Conservation (phyloP, 106 monocot genomes). For the Acanthochlamys bracteata region DNA sequence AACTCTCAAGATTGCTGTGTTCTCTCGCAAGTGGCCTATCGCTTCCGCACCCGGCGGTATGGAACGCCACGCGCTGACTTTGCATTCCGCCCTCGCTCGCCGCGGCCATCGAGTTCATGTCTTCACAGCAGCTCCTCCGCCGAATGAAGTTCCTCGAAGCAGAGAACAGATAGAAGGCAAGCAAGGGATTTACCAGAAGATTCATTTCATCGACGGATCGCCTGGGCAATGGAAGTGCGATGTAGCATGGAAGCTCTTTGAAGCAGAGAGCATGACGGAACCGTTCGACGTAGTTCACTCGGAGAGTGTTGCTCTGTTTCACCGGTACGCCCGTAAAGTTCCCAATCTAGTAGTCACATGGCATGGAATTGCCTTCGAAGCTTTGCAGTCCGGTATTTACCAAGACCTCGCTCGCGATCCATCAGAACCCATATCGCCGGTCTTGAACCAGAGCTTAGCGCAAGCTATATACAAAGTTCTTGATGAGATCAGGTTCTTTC, state of each 20-base stretch:
- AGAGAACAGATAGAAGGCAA: background rate
- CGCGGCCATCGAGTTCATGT: slow-evolving; percentile 79
- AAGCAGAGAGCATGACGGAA: slow-evolving; percentile 32
- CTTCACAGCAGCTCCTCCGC: slow-evolving; percentile 53
- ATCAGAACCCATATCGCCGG: slow-evolving; percentile 38
- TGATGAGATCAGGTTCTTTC: slow-evolving; percentile 84
- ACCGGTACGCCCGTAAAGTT: slow-evolving; percentile 38
- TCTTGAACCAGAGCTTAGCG: slow-evolving; percentile 35
- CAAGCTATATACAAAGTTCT: slow-evolving; percentile 57
- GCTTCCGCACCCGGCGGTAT: slow-evolving; percentile 70
- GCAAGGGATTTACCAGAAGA: background rate
- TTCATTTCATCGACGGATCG: background rate
- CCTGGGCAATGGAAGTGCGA: slow-evolving; percentile 61
- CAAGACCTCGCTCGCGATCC: slow-evolving; percentile 54
- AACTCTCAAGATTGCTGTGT: slow-evolving; percentile 60
- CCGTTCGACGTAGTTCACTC: slow-evolving; percentile 87
- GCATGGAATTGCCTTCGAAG: slow-evolving; percentile 91
- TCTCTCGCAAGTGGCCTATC: slow-evolving; percentile 78
- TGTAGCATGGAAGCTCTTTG: slow-evolving; percentile 57
- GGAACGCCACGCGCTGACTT: slow-evolving; percentile 84
- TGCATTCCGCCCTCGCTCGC: slow-evolving; percentile 60
- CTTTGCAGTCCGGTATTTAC: slow-evolving; percentile 64
- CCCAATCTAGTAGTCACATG: slow-evolving; percentile 84
- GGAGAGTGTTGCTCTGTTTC: slow-evolving; percentile 77
- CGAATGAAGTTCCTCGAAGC: background rate